Base-by-base conservation (phyloP, 305 asterid genomes). In the Solanum hybrid region DNA sequence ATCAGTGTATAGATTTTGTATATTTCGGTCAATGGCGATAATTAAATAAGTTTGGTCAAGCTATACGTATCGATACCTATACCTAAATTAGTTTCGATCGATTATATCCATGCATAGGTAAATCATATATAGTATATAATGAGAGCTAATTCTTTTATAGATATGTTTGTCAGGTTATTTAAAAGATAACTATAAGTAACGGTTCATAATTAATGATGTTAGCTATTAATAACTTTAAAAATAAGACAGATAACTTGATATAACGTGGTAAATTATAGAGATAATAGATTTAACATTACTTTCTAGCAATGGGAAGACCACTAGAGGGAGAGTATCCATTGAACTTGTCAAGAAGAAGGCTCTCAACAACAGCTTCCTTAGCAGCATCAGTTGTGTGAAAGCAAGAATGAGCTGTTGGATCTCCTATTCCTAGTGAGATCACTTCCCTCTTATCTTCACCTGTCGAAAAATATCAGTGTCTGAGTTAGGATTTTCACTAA, bases 261-360 rank as follows among this genome's bases (percentile, higher is more conserved):
- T 19, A 35, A 78, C 56, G 0, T 35, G 11, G 10, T 36, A 10
- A 78, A 11, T 11, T 78, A 34, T 0, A 77, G 27, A 19, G 15
- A 77, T 14, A 32, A 9, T 13, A 0, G 13, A 35, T 78, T 10
- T 35, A 35, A 35, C 17, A 78, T 78, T 78, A 78, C 85, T 77
- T 91, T 91, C 92, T 92, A 66, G 93, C 77, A 71, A 84, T 89
- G 87, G 92, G 92, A 40, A 92, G 91, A 26, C 93, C 93, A 88
- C 78, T 90, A 40, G 91, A 91, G 17, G 93, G 91, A 26, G 93
- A 38, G 11, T 92, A 92, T 69, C 92, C 92, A 89, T 92, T 92
- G 89, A 92, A 92, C 56, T 92, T 91, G 88, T 80, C 60, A 56
- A 91, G 90, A 34, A 82, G 90, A 35, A 78, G 85, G 56, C 56